Percentiles rank a stretch among this genome's conserved stretches.
Evolutionary conservation across 495 filamentous ascomycete genomes (phyloP).

Genomic region (Sabuloglossum arenarium): DNA sequence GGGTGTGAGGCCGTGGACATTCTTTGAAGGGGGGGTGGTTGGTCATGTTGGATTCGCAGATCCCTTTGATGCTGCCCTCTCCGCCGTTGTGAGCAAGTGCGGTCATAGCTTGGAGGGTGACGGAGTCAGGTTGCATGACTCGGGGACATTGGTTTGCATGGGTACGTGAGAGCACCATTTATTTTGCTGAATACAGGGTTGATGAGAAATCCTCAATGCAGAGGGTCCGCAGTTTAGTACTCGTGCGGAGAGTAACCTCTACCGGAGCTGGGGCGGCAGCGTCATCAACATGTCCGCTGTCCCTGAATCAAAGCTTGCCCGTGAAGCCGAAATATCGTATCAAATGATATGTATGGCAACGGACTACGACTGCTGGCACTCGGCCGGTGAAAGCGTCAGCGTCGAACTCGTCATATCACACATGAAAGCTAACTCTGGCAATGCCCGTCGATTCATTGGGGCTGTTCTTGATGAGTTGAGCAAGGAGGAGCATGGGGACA

Average conservation of each 20-base stretch:
- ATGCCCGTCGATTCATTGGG: slow-evolving; percentile 66
- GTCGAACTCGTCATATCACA: slow-evolving; percentile 95
- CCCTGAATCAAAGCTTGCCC: slow-evolving; percentile 90
- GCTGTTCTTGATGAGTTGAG: slow-evolving; percentile 73
- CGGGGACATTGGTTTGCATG: slow-evolving; percentile 77
- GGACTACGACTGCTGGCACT: slow-evolving; percentile 92
- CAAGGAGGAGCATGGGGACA: slow-evolving; percentile 48
- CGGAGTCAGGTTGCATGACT: slow-evolving; percentile 53
- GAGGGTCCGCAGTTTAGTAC: slow-evolving; percentile 95
- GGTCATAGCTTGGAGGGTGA: slow-evolving; percentile 61
- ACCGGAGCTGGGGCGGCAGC: slow-evolving; percentile 74
- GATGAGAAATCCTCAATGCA: slow-evolving; percentile 9
- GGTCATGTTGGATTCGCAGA: slow-evolving; percentile 91
- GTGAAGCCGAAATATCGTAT: slow-evolving; percentile 90
- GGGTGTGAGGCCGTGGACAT: slow-evolving; percentile 67
- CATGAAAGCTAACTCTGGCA: slow-evolving; percentile 79
- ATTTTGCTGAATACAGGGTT: neutral
- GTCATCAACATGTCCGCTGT: slow-evolving; percentile 96
- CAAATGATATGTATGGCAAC: slow-evolving; percentile 99
- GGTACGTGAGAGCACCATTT: slow-evolving; percentile 27
- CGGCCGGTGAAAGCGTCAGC: slow-evolving; percentile 51
- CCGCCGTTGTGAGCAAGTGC: slow-evolving; percentile 46
- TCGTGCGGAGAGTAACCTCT: slow-evolving; percentile 86
- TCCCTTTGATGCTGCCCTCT: slow-evolving; percentile 69
- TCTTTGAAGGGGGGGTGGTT: slow-evolving; percentile 85